Evolutionary conservation across 2,329 filamentous ascomycete species (phyloP).

Genomic region (Apiospora arundinis): DNA sequence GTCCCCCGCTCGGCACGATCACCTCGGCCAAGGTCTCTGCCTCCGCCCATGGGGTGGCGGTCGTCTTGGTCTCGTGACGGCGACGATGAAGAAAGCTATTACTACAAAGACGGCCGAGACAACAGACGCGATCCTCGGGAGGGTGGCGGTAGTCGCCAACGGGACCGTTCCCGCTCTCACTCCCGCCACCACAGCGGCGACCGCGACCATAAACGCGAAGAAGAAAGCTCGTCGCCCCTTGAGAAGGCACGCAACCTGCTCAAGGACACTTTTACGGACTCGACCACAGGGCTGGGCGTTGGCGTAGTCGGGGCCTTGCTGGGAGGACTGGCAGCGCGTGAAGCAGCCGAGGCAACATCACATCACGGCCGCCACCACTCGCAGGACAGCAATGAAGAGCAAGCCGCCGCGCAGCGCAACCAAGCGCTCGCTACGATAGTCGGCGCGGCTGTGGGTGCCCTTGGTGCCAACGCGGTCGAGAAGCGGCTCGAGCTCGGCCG

Average conservation of each 20-base stretch:
- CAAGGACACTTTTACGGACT: slow-evolving; percentile 55
- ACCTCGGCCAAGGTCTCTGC: slow-evolving; percentile 37
- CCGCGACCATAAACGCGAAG: neutral
- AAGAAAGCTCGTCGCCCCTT: slow-evolving; percentile 37
- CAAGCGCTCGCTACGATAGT: slow-evolving; percentile 56
- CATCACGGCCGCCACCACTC: slow-evolving; percentile 33
- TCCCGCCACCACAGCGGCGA: neutral
- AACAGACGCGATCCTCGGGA: neutral
- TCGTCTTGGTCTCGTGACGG: slow-evolving; percentile 21
- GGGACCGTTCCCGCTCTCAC: neutral
- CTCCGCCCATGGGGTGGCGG: slow-evolving; percentile 28
- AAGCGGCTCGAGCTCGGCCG: slow-evolving; percentile 39
- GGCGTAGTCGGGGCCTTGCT: slow-evolving; percentile 61
- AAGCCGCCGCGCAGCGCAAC: slow-evolving; percentile 41
- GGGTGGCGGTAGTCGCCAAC: neutral
- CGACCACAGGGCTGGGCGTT: slow-evolving; percentile 55
- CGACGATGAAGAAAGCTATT: slow-evolving; percentile 23
- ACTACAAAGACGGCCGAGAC: slow-evolving; percentile 16
- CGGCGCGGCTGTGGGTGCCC: slow-evolving; percentile 60
- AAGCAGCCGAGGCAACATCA: slow-evolving; percentile 51
- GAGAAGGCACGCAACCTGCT: slow-evolving; percentile 49
- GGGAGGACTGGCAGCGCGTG: slow-evolving; percentile 59
- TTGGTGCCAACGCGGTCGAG: slow-evolving; percentile 54
- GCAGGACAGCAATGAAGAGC: slow-evolving; percentile 33
- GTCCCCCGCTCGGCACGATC: slow-evolving; percentile 31